Evolutionary conservation across 2,329 filamentous ascomycete species (phyloP), one percentile per base, ranked within the genome.

Genomic region (Domatiomyces globalis): DNA sequence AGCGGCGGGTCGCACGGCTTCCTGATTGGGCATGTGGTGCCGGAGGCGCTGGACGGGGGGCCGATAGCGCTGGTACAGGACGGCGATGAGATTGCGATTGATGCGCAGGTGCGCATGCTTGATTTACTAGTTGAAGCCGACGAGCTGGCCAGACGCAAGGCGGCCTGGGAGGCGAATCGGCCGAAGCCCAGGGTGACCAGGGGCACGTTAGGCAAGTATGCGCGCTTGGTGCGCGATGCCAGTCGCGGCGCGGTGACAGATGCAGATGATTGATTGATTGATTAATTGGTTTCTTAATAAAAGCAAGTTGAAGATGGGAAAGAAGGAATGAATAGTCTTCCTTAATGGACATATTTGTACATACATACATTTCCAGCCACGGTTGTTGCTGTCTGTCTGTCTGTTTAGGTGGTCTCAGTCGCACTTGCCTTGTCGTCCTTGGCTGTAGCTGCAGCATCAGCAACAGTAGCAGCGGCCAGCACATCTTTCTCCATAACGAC

Each of bases 1-100:
- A 84, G 80, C 7, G 87, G 87, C 52, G 87, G 85, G 49, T 84
- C 79, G 55, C 86, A 92, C 75, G 86, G 86, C 42, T 92, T 92
- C 76, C 72, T 92, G 60, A 90, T 92, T 62, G 86, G 86, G 1
- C 86, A 92, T 69, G 84, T 94, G 56, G 86, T 89, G 43, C 87
- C 87, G 22, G 87, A 94, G 70, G 87, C 87, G 7, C 83, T 86
- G 64, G 85, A 85, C 58, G 87, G 87, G 48, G 87, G 87, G 0
- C 87, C 87, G 1, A 92, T 94, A 56, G 87, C 79, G 12, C 75
- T 94, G 9, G 84, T 92, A n/a, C 67, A 77, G 60, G 83, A 94
- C 59, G 87, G 87, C 22, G 87, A 94, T 65, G 75, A 75, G 52
- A 84, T 94, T 59, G 79, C 81, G 47, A 94, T 94, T 54, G 86